A percentile compares a stretch with the other conserved stretches of the same genome.
Conservation (phyloP, 345 rosid genomes). For the Hibiscus mutabilis region DNA sequence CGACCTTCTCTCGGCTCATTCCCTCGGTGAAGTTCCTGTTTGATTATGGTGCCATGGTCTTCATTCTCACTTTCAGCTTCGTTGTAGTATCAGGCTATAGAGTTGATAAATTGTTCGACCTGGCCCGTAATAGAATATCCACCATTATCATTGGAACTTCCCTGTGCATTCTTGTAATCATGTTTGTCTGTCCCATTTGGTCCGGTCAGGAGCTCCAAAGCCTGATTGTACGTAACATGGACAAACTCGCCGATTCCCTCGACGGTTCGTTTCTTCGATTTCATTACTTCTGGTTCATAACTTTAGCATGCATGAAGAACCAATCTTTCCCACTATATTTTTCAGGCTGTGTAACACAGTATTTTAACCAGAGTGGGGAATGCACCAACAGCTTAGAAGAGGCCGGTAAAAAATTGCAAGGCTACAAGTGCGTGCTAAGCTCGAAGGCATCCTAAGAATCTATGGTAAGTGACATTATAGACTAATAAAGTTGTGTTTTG, state of each 20-base stretch:
- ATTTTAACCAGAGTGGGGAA: constrained; percentile 19
- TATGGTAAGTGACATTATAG: constrained; percentile 24
- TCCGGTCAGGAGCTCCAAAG: constrained; percentile 71
- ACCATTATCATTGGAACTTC: constrained; percentile 60
- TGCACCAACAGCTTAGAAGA: constrained; percentile 8
- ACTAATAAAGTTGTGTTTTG: not conserved
- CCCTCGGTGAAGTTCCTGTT: constrained; percentile 58
- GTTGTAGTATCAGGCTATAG: constrained; percentile 61
- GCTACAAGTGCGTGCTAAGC: constrained; percentile 36
- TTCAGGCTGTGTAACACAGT: constrained; percentile 36
- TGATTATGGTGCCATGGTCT: constrained; percentile 71
- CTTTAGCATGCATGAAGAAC: not conserved
- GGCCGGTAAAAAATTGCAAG: constrained; percentile 21
- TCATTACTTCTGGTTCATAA: not conserved
- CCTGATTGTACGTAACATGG: constrained; percentile 46
- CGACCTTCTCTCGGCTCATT: constrained; percentile 66
- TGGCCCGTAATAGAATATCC: constrained; percentile 58
- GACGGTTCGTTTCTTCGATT: constrained; percentile 33
- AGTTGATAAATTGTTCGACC: constrained; percentile 41
- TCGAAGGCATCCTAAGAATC: constrained; percentile 46
- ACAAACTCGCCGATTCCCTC: constrained; percentile 56
- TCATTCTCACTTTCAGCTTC: constrained; percentile 72
- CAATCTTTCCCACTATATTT: not conserved
- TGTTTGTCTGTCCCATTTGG: constrained; percentile 63
- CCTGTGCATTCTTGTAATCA: constrained; percentile 50